Percentiles rank a stretch among this genome's conserved stretches.
phyloP scores from a whole-genome alignment of 1,139 yeast species.

The Pichia sp. region DNA sequence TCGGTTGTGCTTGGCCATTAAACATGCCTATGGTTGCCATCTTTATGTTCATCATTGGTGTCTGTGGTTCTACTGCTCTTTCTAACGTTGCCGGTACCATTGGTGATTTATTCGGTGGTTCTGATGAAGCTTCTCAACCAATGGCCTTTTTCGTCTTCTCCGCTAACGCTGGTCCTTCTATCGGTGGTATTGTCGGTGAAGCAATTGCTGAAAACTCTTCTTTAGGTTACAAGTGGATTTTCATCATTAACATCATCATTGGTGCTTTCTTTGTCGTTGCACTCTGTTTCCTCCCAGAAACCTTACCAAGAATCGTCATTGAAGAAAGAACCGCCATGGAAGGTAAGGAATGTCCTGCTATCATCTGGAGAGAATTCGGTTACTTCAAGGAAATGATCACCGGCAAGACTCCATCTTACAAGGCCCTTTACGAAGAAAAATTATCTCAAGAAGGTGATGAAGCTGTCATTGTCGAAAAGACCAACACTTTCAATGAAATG shows the following conservation, averaged over 20 bases:
- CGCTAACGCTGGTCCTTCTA: slow-evolving; percentile 34
- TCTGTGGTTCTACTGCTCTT: slow-evolving; percentile 36
- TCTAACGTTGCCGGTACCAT: slow-evolving; percentile 35
- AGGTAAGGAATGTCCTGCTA: slow-evolving; percentile 24
- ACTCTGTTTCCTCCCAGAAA: slow-evolving; percentile 31
- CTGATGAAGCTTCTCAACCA: slow-evolving; percentile 35
- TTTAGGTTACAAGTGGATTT: slow-evolving; percentile 33
- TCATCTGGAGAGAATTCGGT: slow-evolving; percentile 27
- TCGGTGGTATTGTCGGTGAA: slow-evolving; percentile 36
- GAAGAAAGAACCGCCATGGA: slow-evolving; percentile 29
- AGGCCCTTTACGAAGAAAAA: slow-evolving; percentile 18
- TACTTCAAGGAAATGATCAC: slow-evolving; percentile 19
- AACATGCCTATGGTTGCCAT: slow-evolving; percentile 35
- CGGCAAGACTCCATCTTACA: slow-evolving; percentile 24
- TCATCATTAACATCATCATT: slow-evolving; percentile 31
- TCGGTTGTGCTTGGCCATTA: slow-evolving; percentile 54
- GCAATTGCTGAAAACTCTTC: slow-evolving; percentile 30
- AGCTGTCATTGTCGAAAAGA: slow-evolving; percentile 26
- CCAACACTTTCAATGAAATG: slow-evolving; percentile 27
- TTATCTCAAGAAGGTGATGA: slow-evolving; percentile 21
- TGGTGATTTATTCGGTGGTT: slow-evolving; percentile 33
- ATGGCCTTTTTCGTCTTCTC: slow-evolving; percentile 33
- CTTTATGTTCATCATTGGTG: slow-evolving; percentile 34
- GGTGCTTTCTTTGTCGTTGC: slow-evolving; percentile 26
- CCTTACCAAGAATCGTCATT: slow-evolving; percentile 34